Evolutionary conservation across 148 eudicot species (phyloP).

Genomic region (Mesembryanthemum crystallinum): DNA sequence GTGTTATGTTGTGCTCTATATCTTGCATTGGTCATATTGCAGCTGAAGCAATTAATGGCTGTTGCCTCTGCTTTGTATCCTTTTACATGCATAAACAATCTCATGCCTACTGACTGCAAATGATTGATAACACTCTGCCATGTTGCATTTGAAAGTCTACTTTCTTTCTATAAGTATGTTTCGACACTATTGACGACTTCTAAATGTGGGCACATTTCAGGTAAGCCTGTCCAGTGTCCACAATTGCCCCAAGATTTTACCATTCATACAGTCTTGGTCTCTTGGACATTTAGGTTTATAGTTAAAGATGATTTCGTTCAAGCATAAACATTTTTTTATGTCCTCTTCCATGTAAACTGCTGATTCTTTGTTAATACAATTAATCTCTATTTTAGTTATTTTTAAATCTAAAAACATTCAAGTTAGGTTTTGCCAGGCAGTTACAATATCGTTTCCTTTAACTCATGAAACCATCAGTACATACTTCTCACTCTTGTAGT

Average conservation of each 20-base stretch:
- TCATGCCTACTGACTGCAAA: conserved; percentile 5
- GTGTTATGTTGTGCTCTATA: conserved; percentile 51
- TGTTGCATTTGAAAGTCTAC: background rate
- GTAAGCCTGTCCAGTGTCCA: no score
- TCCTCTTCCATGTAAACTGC: no score
- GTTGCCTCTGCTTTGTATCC: conserved; percentile 89
- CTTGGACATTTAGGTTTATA: background rate
- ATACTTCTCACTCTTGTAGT: conserved; percentile 43
- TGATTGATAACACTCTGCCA: background rate
- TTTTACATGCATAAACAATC: conserved; percentile 12
- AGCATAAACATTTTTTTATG: background rate
- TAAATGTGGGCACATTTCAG: background rate
- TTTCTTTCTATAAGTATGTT: background rate
- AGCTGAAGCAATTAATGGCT: conserved; percentile 72
- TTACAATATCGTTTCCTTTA: conserved; percentile 31
- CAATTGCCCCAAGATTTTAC: background rate
- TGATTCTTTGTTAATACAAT: no score
- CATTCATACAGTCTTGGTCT: background rate
- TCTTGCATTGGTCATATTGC: conserved; percentile 77
- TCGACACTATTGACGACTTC: background rate
- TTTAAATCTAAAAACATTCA: background rate
- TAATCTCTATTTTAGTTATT: no score
- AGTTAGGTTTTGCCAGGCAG: background rate
- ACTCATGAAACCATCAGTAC: conserved; percentile 45
- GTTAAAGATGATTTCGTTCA: background rate